These are phyloP conservation scores for Sphagnum fallax DNA, from an alignment of 228 moss, liverwort and hornwort genomes.

Conservation along the genomic window DNA sequence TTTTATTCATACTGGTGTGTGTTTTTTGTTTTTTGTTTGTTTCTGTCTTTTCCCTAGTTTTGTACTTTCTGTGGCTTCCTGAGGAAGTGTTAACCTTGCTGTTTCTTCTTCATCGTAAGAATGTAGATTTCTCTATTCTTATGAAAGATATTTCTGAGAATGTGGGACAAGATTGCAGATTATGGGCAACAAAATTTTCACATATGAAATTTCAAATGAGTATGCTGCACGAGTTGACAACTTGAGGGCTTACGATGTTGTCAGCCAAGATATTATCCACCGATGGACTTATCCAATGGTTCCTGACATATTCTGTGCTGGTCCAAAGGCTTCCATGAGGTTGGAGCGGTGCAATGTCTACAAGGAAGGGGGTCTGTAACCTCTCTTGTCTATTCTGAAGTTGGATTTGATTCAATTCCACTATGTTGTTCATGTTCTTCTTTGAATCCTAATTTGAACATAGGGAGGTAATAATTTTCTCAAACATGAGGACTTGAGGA, in stretches of 20 bases:
- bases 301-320: conserved; percentile 77
- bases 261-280: conserved; percentile 93
- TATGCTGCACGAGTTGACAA: conserved; percentile 96
- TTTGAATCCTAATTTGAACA: neutral
- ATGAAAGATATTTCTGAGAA: too few species aligned
- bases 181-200: conserved; percentile 95
- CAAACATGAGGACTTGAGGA: neutral
- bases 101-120: too few species aligned
- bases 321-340: conserved; percentile 56
- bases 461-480: neutral
- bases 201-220: conserved; percentile 74
- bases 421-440: too few species aligned
- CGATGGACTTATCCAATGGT: conserved; percentile 97
- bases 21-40: too few species aligned
- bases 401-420: too few species aligned
- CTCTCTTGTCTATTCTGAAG: conserved; percentile 1
- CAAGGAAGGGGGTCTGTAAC: conserved; percentile 72
- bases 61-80: too few species aligned
- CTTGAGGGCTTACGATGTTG: conserved; percentile 80
- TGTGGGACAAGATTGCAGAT: conserved; percentile 26
- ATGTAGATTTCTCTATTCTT: too few species aligned
- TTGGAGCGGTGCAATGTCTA: conserved; percentile 88
- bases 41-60: too few species aligned
- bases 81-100: too few species aligned
- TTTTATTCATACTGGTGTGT: too few species aligned